Evolutionary conservation across 2,329 filamentous ascomycete species (phyloP).

Genomic region (Achaetomium macrosporum): DNA sequence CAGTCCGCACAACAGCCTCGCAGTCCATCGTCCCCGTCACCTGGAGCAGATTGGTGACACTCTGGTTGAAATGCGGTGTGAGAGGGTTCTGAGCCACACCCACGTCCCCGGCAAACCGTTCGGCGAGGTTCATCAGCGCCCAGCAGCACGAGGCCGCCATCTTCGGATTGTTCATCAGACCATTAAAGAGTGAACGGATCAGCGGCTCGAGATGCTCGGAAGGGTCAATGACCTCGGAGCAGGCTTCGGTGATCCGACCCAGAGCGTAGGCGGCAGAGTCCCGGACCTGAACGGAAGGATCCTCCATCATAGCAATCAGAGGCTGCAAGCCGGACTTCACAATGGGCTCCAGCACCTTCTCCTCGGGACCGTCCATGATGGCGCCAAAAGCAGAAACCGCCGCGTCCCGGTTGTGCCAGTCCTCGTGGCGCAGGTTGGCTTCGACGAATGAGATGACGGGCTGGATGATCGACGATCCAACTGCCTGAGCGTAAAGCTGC

Average conservation of each 20-base stretch:
- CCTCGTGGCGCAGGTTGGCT: slow-evolving; percentile 77
- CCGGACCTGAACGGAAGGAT: slow-evolving; percentile 80
- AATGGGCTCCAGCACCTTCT: slow-evolving; percentile 84
- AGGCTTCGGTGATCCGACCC: slow-evolving; percentile 90
- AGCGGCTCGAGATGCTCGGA: slow-evolving; percentile 74
- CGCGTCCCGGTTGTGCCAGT: slow-evolving; percentile 93
- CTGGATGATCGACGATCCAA: slow-evolving; percentile 75
- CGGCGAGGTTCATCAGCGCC: slow-evolving; percentile 97
- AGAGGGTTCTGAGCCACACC: slow-evolving; percentile 74
- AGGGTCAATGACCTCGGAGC: slow-evolving; percentile 86
- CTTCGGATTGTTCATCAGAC: slow-evolving; percentile 84
- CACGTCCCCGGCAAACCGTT: slow-evolving; percentile 85
- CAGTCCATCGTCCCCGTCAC: slow-evolving; percentile 78
- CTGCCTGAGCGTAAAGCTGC: slow-evolving; percentile 89
- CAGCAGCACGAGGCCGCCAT: slow-evolving; percentile 99
- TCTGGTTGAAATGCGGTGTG: slow-evolving; percentile 88
- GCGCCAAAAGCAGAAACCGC: slow-evolving; percentile 95
- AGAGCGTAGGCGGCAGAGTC: slow-evolving; percentile 95
- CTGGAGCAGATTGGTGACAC: slow-evolving; percentile 75
- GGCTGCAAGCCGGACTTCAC: slow-evolving; percentile 93
- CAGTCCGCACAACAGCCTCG: slow-evolving; percentile 86
- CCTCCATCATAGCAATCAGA: slow-evolving; percentile 86
- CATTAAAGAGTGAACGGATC: slow-evolving; percentile 83
- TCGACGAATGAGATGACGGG: slow-evolving; percentile 90
- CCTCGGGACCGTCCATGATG: slow-evolving; percentile 97